Evolutionary conservation across 2,329 filamentous ascomycete genomes (phyloP), one percentile per base, ranked within the genome.

Genomic region (Pyrenophora teres): DNA sequence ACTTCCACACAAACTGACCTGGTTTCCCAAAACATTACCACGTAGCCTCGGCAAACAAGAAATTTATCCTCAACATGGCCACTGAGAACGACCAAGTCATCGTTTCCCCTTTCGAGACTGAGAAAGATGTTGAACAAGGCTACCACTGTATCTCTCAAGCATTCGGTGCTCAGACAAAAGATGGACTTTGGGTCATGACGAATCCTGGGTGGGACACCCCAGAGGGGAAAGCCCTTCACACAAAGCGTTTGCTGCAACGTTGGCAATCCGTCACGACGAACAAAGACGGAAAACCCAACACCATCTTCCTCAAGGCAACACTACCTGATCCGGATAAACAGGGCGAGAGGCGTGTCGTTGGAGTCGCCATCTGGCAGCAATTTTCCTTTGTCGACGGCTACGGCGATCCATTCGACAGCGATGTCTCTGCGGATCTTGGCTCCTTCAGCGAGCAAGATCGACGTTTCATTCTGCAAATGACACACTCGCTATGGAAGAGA

Each of bases 281-380:
- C 65, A 70, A 67, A 7, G 56, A 74, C 31, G 79, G 80, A n/a
- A 63, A 76, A 7, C 73, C 75, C 1, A 83, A 81, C 60, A 79
- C 76, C 0, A 46, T 83, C 1, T 83, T 81, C 54, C 71, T 85
- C 53, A 83, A 83, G 54, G 83, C 81, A 1, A 83, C 78, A 0
- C 40, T 83, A 1, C 71, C 73, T 1, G 59, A 74, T 2, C 67
- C 72, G 1, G 46, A 52, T 0, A 60, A 62, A 2, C 45, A 57
- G 7, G 57, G 46, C 37, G 49, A 69, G 40, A 58, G 59, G 4
- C 56, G 52, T 32, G 72, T 83, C n/a, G 82, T 73, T 8, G 83
- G 83, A 13, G 52, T 81, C 23, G 81, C 83, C 2, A 78, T 84
- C 48, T 86, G 83, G 83, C 60, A 73, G 7, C 83, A 85, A 56